A percentile compares a stretch with the other conserved stretches of the same genome.
Conservation (phyloP, 495 filamentous ascomycete species). For the Penicillium pancosmium region DNA sequence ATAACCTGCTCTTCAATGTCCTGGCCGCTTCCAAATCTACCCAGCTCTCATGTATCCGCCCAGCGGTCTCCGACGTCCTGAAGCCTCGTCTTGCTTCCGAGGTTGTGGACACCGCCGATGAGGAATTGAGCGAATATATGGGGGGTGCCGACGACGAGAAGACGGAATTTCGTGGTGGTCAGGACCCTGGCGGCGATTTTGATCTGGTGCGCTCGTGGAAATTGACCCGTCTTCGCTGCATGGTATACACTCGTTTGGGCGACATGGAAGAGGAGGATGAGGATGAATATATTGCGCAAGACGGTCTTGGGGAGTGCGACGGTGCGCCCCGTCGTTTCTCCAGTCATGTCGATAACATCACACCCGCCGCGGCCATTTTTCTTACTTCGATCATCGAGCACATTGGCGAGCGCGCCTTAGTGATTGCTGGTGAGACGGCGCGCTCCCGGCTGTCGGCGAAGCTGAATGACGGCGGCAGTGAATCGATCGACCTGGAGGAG, state of each 20-base stretch:
- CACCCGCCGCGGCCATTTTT: conserved; percentile 92
- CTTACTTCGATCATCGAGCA: conserved; percentile 93
- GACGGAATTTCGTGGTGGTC: conserved; percentile 54
- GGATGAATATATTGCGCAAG: conserved; percentile 76
- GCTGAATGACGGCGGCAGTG: conserved; percentile 29
- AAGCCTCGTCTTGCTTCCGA: conserved; percentile 87
- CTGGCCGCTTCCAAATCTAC: conserved; percentile 80
- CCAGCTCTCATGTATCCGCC: conserved; percentile 73
- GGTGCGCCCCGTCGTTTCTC: conserved; percentile 56
- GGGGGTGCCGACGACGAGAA: conserved; percentile 76
- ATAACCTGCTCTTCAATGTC: conserved; percentile 89
- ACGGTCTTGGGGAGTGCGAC: conserved; percentile 60
- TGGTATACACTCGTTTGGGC: conserved; percentile 96
- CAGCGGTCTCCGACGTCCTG: conserved; percentile 83
- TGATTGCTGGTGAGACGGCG: conserved; percentile 86
- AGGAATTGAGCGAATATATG: conserved; percentile 87
- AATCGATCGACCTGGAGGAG: conserved; percentile 19
- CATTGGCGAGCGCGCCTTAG: conserved; percentile 86
- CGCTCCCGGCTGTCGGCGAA: conserved; percentile 63
- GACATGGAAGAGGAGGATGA: conserved; percentile 99
- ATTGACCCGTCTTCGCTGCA: conserved; percentile 85
- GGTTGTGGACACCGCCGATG: conserved; percentile 84
- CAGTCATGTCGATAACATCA: conserved; percentile 68
- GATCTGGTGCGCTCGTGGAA: conserved; percentile 90
- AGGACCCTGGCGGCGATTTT: conserved; percentile 63